These are phyloP conservation scores for Lentinula sp. DNA, from an alignment of 768 basidiomycete genomes.

Conservation along the genomic window DNA sequence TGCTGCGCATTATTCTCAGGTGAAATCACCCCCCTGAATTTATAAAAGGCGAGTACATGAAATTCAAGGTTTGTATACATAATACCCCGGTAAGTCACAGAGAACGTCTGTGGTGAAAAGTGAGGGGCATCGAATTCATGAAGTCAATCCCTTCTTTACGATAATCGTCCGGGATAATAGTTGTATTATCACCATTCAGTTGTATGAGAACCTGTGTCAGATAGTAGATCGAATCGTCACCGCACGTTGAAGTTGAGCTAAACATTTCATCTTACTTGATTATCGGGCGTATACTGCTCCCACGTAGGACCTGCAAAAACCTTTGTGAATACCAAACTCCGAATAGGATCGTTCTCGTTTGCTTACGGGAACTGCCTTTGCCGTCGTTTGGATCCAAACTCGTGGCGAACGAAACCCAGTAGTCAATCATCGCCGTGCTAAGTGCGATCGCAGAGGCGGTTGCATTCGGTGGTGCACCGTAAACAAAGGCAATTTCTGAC, in stretches of 20 bases:
- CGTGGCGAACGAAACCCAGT: constrained; percentile 26
- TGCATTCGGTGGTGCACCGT: constrained; percentile 15
- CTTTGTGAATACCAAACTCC: too few species aligned
- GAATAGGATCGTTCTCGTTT: background rate
- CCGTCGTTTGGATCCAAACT: constrained; percentile 24
- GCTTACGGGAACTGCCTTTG: constrained; percentile 16
- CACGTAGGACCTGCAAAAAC: constrained; percentile 5
- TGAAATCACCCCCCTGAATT: too few species aligned
- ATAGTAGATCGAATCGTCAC: background rate
- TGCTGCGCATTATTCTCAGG: too few species aligned
- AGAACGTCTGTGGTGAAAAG: constrained; percentile 18
- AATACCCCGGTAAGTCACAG: background rate
- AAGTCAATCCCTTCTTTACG: constrained; percentile 19
- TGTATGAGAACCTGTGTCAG: constrained; percentile 16
- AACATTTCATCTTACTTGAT: background rate
- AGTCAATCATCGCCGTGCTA: constrained; percentile 21
- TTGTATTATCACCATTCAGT: constrained; percentile 20
- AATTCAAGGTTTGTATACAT: too few species aligned
- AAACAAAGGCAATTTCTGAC: constrained; percentile 25
- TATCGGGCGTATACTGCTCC: constrained; percentile 7
- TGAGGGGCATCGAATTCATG: constrained; percentile 17
- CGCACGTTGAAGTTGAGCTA: background rate
- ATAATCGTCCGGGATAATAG: constrained; percentile 21
- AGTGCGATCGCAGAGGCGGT: constrained; percentile 12
- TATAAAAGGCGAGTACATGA: too few species aligned